Base-by-base conservation (phyloP, 768 basidiomycete species). In the Agrocybe chaxingu region DNA sequence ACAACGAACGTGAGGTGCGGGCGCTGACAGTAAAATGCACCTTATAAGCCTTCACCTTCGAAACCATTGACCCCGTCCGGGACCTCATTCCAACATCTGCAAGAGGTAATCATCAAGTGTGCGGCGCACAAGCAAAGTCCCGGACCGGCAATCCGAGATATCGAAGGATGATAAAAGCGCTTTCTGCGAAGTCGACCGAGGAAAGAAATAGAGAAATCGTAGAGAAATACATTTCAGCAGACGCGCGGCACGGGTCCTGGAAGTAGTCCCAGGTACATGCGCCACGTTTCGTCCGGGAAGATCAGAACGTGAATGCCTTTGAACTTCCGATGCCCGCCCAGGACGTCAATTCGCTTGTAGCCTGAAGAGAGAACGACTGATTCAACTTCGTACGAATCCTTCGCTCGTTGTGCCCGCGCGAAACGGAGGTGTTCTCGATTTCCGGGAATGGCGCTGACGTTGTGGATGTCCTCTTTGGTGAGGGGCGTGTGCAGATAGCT, bases 271-370 rank as follows among this genome's bases (percentile, higher is more conserved):
- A 84, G 61, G 45, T 74, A 72, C 18, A 80, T 57, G 51, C 68
- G 72, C 76, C 76, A 80, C 4, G 67, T 65, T 3, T 69, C 59
- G 40, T 77, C 65, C 9, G 60, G 61, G 51, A 66, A 64, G 12
- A 73, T 61, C 0, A 70, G 63, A 3, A 70, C 65, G 39, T 71
- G 61, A 38, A 76, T 56, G 1, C 79, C 80, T 61, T 74, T 72
- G 59, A 75, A 83, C 45, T 67, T 61, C 48, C 72, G 69, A 46
- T 68, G 64, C 35, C 69, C 67, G 1, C 79, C 80, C 31, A 84
- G 55, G 42, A 72, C 70, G 61, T 85, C 83, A 37, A 76, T 71
- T 33, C 82, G 70, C 55, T 61, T 70, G 46, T 75, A 76, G 0
- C 76, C 75, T 43, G 69, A 61, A 36, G 53, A 55, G 32, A 69